phyloP scores from a whole-genome alignment of 1,284 basidiomycete genomes.

The Grifola frondosa region DNA sequence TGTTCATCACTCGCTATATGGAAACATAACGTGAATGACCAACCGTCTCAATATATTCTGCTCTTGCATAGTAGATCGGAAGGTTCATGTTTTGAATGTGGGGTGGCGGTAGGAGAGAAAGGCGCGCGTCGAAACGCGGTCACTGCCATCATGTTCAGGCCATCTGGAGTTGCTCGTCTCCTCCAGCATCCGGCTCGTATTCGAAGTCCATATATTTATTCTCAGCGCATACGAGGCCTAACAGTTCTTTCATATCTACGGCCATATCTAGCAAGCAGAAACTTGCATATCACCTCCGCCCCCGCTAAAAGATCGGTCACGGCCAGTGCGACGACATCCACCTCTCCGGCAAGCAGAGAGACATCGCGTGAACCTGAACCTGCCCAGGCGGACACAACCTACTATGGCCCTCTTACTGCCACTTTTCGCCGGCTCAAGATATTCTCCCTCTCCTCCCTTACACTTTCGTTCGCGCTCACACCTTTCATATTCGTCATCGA shows the following conservation, averaged over 20 bases:
- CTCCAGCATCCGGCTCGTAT: no score
- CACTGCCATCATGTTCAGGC: no score
- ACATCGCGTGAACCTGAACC: neutral
- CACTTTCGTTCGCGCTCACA: conserved; percentile 66
- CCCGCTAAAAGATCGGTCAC: no score
- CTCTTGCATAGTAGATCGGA: conserved; percentile 72
- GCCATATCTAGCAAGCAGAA: no score
- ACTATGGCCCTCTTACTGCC: conserved; percentile 65
- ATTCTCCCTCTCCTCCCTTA: conserved; percentile 80
- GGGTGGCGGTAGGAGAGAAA: conserved; percentile 7
- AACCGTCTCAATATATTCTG: conserved; percentile 83
- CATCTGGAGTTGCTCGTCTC: no score
- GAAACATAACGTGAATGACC: conserved; percentile 20
- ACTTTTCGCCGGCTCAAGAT: conserved; percentile 80
- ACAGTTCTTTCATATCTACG: no score
- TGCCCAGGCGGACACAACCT: conserved; percentile 25
- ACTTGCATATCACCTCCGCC: no score
- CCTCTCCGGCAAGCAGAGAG: neutral
- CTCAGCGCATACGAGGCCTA: no score
- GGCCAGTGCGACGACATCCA: neutral
- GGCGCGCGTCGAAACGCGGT: conserved; percentile 6
- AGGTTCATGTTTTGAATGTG: conserved; percentile 48
- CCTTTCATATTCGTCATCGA: conserved; percentile 83
- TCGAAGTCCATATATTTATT: no score
- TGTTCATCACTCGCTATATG: conserved; percentile 1